Evolutionary conservation across 768 basidiomycete genomes (phyloP).

Genomic region (Termitomyces titanicus): DNA sequence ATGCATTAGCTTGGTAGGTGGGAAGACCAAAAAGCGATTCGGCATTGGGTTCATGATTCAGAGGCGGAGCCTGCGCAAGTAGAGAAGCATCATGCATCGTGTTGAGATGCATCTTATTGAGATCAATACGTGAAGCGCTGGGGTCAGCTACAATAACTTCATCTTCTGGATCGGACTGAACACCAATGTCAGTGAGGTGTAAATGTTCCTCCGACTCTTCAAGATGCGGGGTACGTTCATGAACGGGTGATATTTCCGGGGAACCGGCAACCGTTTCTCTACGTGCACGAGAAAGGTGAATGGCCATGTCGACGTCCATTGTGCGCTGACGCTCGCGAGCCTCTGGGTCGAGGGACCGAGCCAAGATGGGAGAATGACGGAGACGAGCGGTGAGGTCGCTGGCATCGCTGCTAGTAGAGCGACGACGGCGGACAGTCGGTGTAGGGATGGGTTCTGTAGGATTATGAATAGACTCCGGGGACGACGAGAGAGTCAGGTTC

Average conservation of each 20-base stretch:
- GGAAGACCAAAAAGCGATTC: constrained; percentile 48
- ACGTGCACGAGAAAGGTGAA: constrained; percentile 71
- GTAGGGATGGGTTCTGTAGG: constrained; percentile 7
- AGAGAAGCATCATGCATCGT: constrained; percentile 48
- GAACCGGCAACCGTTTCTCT: constrained; percentile 50
- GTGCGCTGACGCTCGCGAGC: constrained; percentile 84
- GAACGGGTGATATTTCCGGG: constrained; percentile 27
- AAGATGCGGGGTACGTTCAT: constrained; percentile 2
- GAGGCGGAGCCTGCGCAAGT: constrained; percentile 26
- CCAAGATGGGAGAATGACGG: constrained; percentile 60
- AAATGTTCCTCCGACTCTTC: constrained; percentile 37
- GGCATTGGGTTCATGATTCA: constrained; percentile 16
- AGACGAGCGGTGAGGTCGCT: constrained; percentile 37
- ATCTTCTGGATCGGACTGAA: constrained; percentile 14
- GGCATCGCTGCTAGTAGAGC: constrained; percentile 27
- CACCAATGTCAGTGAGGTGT: constrained; percentile 16
- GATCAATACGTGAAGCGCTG: constrained; percentile 26
- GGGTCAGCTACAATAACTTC: constrained; percentile 15
- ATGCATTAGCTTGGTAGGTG: constrained; percentile 61
- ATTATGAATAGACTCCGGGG: constrained; percentile 7
- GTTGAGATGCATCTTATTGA: constrained; percentile 34
- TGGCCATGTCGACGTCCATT: constrained; percentile 93
- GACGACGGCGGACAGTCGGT: constrained; percentile 5
- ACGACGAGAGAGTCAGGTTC: constrained; percentile 9
- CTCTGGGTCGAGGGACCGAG: constrained; percentile 63